Evolutionary conservation across 2,329 filamentous ascomycete species (phyloP).

Genomic region (Aspergillus sp.): DNA sequence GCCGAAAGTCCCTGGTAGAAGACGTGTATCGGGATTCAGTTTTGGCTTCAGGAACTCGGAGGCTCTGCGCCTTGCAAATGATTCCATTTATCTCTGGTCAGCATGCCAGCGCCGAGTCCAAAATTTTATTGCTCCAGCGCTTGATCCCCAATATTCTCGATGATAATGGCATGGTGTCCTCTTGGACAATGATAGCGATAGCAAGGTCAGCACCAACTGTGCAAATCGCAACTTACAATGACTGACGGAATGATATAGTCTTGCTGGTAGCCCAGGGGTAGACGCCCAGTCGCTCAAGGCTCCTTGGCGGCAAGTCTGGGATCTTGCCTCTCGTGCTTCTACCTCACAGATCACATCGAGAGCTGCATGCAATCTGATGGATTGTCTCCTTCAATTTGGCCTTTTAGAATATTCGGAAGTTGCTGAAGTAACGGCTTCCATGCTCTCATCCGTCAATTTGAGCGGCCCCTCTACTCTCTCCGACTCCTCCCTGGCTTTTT

Average conservation of each 20-base stretch:
- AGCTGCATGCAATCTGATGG: constrained; percentile 72
- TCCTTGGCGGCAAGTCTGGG: constrained; percentile 74
- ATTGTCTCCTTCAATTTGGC: constrained; percentile 63
- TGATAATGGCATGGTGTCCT: constrained; percentile 65
- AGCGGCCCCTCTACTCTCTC: constrained; percentile 75
- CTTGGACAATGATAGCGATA: constrained; percentile 83
- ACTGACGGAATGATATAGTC: constrained; percentile 25
- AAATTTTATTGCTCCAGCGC: constrained; percentile 57
- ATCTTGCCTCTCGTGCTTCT: constrained; percentile 67
- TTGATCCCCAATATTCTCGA: constrained; percentile 63
- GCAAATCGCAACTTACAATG: background rate
- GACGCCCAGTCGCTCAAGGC: constrained; percentile 41
- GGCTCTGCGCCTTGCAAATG: constrained; percentile 54
- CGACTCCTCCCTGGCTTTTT: constrained; percentile 75
- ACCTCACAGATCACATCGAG: constrained; percentile 70
- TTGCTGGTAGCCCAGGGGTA: constrained; percentile 34
- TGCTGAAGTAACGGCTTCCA: constrained; percentile 67
- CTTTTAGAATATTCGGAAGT: constrained; percentile 68
- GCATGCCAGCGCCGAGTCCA: constrained; percentile 51
- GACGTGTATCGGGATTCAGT: constrained; percentile 37
- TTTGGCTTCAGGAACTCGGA: constrained; percentile 37
- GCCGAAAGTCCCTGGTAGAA: constrained; percentile 34
- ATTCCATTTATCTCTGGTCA: constrained; percentile 53
- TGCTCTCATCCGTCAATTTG: constrained; percentile 74
- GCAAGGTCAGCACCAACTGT: constrained; percentile 60